Evolutionary conservation across 148 eudicot genomes (phyloP).

Genomic region (Polygonum aviculare): DNA sequence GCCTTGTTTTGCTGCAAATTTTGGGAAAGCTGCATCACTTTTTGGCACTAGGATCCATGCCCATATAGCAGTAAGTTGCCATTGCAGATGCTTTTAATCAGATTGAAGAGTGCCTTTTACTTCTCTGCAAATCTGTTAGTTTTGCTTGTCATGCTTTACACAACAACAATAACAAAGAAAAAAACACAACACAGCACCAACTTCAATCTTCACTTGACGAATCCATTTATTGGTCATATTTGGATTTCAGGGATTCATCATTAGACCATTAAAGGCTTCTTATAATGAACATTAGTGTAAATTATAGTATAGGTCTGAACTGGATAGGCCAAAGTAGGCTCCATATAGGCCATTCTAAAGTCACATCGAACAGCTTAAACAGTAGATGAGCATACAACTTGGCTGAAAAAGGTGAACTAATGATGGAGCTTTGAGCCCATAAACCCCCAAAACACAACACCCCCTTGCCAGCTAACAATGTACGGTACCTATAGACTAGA

Average conservation of each 20-base stretch:
- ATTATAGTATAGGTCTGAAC: background rate
- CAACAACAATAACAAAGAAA: background rate
- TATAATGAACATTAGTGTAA: too few relatives aligned
- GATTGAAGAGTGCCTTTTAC: background rate
- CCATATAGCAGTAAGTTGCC: background rate
- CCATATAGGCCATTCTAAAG: background rate
- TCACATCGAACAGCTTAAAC: background rate
- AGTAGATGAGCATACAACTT: background rate
- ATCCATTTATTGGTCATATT: background rate
- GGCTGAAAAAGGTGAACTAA: background rate
- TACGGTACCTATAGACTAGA: background rate
- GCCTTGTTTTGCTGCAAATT: background rate
- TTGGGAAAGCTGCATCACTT: background rate
- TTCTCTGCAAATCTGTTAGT: background rate
- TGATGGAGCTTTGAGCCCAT: conserved; percentile 10
- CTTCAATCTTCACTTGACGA: background rate
- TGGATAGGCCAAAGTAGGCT: background rate
- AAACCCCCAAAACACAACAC: background rate
- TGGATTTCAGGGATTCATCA: background rate
- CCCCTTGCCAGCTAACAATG: background rate
- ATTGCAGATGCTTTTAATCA: background rate
- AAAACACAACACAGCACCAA: too few relatives aligned
- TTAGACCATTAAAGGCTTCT: too few relatives aligned
- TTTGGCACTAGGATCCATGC: background rate
- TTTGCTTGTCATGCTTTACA: background rate